A percentile compares a stretch with the other conserved stretches of the same genome.
phyloP scores from a whole-genome alignment of 1,139 yeast genomes.

The Kurtzmaniella natalensis region DNA sequence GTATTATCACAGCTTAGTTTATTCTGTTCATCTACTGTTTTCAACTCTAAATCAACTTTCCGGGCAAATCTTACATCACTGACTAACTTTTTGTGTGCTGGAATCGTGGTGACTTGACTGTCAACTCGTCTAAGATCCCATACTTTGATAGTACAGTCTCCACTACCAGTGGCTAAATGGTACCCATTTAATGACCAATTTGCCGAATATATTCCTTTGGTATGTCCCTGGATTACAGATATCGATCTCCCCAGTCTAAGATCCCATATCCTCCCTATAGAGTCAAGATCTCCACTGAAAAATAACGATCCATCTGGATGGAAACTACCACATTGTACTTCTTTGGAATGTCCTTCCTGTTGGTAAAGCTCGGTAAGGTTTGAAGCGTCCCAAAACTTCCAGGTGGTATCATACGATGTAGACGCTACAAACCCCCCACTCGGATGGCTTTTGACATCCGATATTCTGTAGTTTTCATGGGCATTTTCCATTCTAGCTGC shows the following conservation, averaged over 20 bases:
- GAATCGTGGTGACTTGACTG: constrained; percentile 47
- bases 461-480: constrained; percentile 37
- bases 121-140: constrained; percentile 72
- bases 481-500: background rate
- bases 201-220: constrained; percentile 62
- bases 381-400: constrained; percentile 82
- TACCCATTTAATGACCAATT: constrained; percentile 79
- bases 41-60: constrained; percentile 8
- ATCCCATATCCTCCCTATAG: constrained; percentile 78
- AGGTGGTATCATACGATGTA: constrained; percentile 82
- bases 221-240: constrained; percentile 60
- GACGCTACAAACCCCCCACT: constrained; percentile 50
- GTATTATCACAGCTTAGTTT: constrained; percentile 34
- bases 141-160: constrained; percentile 72
- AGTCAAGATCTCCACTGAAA: constrained; percentile 80
- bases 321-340: constrained; percentile 57
- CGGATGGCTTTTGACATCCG: constrained; percentile 68
- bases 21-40: constrained; percentile 19
- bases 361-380: constrained; percentile 28
- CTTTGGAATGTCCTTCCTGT: constrained; percentile 88
- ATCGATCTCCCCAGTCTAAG: constrained; percentile 71
- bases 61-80: constrained; percentile 59
- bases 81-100: constrained; percentile 74
- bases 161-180: constrained; percentile 78
- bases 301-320: constrained; percentile 78